Conservation (phyloP, 2,329 filamentous ascomycete species). For the Aspergillus vadensis region DNA sequence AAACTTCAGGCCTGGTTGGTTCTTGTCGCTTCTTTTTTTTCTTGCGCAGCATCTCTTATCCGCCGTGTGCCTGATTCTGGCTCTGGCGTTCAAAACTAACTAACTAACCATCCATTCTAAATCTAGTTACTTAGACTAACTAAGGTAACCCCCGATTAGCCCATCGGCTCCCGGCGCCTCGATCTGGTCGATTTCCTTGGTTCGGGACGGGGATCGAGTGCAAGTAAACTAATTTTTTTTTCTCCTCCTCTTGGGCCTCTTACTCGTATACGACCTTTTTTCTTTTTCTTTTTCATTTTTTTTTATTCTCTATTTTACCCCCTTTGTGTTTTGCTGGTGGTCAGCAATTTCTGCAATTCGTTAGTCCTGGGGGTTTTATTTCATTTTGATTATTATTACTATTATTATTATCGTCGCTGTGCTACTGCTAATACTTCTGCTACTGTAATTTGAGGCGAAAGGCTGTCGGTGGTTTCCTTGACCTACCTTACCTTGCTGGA, state of each 20-base stretch:
- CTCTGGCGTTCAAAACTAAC: too few relatives aligned
- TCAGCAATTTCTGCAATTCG: not conserved
- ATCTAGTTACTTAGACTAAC: too few relatives aligned
- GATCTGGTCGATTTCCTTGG: conserved; percentile 4
- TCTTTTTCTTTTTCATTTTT: not conserved
- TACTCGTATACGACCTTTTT: not conserved
- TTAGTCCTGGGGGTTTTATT: not conserved
- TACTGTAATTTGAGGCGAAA: not conserved
- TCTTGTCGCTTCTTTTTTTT: not conserved
- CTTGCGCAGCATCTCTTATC: not conserved
- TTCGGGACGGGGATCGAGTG: not conserved
- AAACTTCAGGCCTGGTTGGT: too few relatives aligned
- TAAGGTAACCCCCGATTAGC: not conserved
- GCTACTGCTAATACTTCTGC: too few relatives aligned
- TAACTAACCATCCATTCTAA: too few relatives aligned
- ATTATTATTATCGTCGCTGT: not conserved
- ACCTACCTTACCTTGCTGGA: not conserved
- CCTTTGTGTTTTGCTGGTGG: not conserved
- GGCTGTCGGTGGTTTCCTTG: not conserved
- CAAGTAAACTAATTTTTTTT: not conserved
- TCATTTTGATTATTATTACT: not conserved
- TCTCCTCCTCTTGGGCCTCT: not conserved
- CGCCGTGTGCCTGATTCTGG: too few relatives aligned
- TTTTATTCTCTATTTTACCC: not conserved
- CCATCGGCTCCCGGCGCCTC: not conserved